These are phyloP conservation scores for Eucalyptus regnans DNA, from an alignment of 345 rosid genomes.

Conservation along the genomic window DNA sequence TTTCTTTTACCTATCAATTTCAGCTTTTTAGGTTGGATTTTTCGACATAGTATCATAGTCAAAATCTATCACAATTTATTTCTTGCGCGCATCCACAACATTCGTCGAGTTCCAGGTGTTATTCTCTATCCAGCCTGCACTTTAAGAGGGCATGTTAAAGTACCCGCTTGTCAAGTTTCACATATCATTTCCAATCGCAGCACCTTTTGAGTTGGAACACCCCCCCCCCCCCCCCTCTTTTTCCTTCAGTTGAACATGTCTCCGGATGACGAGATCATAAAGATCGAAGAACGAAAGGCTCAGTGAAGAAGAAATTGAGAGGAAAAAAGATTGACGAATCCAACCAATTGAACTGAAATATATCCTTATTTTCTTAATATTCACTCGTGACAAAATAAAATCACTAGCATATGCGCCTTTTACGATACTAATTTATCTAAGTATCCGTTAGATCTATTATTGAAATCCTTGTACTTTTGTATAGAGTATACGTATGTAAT, in stretches of 20 bases:
- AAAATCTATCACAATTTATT: not conserved
- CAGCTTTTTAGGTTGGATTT: not conserved
- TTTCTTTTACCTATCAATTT: not conserved
- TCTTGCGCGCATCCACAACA: not conserved
- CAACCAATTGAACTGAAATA: not conserved
- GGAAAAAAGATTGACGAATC: not conserved
- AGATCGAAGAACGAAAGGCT: not conserved
- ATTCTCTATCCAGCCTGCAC: not conserved
- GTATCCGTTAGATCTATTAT: not conserved
- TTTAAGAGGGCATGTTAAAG: not conserved
- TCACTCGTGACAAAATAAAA: not conserved
- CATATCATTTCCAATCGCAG: not conserved
- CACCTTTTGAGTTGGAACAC: not conserved
- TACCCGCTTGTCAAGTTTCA: not conserved
- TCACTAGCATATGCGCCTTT: not conserved
- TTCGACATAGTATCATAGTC: not conserved
- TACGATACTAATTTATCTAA: no score
- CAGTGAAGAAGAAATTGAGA: not conserved
- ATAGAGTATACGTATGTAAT: not conserved
- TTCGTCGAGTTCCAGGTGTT: no score
- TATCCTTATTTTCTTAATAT: not conserved
- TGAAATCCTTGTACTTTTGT: not conserved
- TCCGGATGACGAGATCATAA: not conserved
- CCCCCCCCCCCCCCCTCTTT: fast-evolving
- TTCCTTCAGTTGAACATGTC: not conserved